Percentiles rank a stretch among this genome's conserved stretches.
These are phyloP conservation scores for Pulchroboletus neoregius DNA, from an alignment of 1,284 basidiomycete genomes.

Conservation along the genomic window DNA sequence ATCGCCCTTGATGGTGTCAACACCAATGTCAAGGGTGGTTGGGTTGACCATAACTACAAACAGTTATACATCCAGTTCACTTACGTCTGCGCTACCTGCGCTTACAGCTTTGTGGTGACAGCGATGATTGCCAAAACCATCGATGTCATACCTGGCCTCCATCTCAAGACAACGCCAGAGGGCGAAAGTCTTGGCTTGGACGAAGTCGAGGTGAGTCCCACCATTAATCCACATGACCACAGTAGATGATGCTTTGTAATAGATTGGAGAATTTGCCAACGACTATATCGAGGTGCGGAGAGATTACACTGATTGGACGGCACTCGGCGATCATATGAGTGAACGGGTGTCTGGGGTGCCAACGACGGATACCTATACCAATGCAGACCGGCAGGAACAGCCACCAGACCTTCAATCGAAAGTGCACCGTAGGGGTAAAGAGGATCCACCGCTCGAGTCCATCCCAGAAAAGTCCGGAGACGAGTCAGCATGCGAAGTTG, in stretches of 20 bases:
- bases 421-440: background rate
- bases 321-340: slow-evolving; percentile 12
- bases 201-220: slow-evolving; percentile 66
- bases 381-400: slow-evolving; percentile 47
- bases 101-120: slow-evolving; percentile 66
- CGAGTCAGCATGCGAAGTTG: background rate
- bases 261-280: slow-evolving; percentile 76
- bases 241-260: background rate
- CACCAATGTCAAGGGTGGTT: slow-evolving; percentile 64
- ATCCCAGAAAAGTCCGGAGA: slow-evolving; percentile 21
- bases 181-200: slow-evolving; percentile 88
- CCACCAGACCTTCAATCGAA: slow-evolving; percentile 33
- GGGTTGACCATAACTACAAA: slow-evolving; percentile 69
- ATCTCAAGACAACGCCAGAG: slow-evolving; percentile 69
- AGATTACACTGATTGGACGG: slow-evolving; percentile 58
- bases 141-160: slow-evolving; percentile 74
- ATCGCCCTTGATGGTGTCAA: slow-evolving; percentile 76
- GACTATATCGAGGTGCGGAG: slow-evolving; percentile 77
- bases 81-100: slow-evolving; percentile 70
- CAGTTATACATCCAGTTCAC: slow-evolving; percentile 81
- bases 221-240: background rate
- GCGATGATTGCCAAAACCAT: slow-evolving; percentile 65
- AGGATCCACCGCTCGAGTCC: slow-evolving; percentile 15
- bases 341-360: slow-evolving; percentile 10
- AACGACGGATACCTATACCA: slow-evolving; percentile 20